Conservation (phyloP, 2,329 filamentous ascomycete genomes). For the Aspergillus calidoustus region DNA sequence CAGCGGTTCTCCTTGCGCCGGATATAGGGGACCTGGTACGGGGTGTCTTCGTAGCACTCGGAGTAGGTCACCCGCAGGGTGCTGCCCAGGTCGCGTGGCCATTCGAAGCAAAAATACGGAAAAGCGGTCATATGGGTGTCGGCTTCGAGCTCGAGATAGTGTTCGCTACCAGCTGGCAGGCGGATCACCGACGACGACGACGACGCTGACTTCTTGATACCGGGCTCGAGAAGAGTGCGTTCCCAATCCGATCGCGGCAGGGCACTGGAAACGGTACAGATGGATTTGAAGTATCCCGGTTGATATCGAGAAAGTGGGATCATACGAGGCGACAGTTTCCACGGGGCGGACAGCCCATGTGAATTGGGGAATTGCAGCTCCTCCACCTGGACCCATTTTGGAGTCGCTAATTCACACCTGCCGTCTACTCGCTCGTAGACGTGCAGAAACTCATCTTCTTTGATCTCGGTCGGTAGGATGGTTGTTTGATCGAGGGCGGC, state of each 20-base stretch:
- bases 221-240: not conserved
- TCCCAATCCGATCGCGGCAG: not conserved
- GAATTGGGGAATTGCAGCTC: not conserved
- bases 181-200: too few relatives aligned
- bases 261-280: not conserved
- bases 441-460: not conserved
- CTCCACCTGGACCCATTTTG: not conserved
- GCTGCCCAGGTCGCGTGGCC: not conserved
- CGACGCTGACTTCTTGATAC: too few relatives aligned
- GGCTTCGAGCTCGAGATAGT: not conserved
- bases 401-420: not conserved
- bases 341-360: not conserved
- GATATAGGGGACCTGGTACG: not conserved
- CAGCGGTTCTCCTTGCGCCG: not conserved
- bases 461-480: not conserved
- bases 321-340: not conserved
- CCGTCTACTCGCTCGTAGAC: not conserved
- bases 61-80: not conserved
- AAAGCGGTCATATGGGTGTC: not conserved
- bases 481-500: not conserved
- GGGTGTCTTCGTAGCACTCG: not conserved
- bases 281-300: not conserved
- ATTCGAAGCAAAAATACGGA: not conserved
- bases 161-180: not conserved
- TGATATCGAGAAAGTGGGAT: not conserved